Base-by-base conservation (phyloP, 441 rosid species). In the Kokia cookei region DNA sequence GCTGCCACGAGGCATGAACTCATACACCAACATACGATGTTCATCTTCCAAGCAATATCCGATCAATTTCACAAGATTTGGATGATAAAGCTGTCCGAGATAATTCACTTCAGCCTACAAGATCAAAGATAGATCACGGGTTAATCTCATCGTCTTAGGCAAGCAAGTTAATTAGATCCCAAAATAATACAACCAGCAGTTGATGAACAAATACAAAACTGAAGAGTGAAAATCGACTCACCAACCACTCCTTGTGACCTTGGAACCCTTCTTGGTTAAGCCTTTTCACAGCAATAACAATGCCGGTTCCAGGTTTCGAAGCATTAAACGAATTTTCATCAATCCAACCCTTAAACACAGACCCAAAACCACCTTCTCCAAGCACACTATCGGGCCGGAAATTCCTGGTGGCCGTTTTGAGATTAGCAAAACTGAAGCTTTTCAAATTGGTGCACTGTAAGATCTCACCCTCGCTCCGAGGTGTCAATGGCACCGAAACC, bases 311-410 rank as follows among this genome's bases (percentile, higher is more conserved):
- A 54, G 97, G 90, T 82, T 90, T 94, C 63, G 93, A 3, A 17
- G 94, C 96, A 71, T 83, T 22, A 12, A 80, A 79, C 67, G 97
- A 75, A 62, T 84, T 77, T 81, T 89, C 93, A 76, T 90, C 98
- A 17, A 94, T 85, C 98, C 98, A 94, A 11, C 98, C 98, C 76
- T 94, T 94, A 51, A 90, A 92, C 68, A 94, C 98, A 0, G 93
- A 90, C 76, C 98, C 98, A 64, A 94, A 94, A 58, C 98, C 98
- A 69, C 98, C 98, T 84, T 94, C 98, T 64, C 98, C 98, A 22
- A 94, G 69, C 66, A 94, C 92, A 77, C 92, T 92, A 61, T 94
- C 98, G 1, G 92, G 91, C 62, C 97, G 92, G 74, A 94, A 94
- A 77, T 87, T 94, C 79, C 98, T 83, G 53, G 98, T 94, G 37